Evolutionary conservation across 208 protist genomes (phyloP).

Genomic region (Trypanosoma caninum): DNA sequence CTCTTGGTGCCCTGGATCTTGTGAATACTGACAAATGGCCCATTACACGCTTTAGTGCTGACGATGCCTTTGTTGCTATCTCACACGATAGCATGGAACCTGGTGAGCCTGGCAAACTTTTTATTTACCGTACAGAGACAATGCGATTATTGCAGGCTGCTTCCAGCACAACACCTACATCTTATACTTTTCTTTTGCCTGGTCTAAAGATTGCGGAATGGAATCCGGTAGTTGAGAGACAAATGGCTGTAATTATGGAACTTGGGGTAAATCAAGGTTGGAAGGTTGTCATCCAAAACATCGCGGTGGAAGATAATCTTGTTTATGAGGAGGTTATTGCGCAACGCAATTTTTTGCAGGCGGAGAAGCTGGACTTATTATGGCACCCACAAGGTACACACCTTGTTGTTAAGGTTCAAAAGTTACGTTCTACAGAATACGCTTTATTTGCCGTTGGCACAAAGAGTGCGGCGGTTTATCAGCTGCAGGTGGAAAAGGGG

Average conservation of each 20-base stretch:
- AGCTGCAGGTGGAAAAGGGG: conserved; percentile 65
- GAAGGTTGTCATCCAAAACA: conserved; percentile 75
- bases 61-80: conserved; percentile 81
- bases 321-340: conserved; percentile 62
- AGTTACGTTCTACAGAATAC: conserved; percentile 68
- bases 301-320: conserved; percentile 63
- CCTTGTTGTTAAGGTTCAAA: conserved; percentile 73
- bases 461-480: conserved; percentile 55
- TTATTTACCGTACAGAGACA: conserved; percentile 76
- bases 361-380: conserved; percentile 75
- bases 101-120: conserved; percentile 51
- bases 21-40: conserved; percentile 77
- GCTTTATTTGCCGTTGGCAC: conserved; percentile 68
- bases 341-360: conserved; percentile 78
- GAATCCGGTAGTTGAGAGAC: conserved; percentile 71
- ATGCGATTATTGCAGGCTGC: conserved; percentile 65
- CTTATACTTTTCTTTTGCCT: conserved; percentile 61
- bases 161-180: conserved; percentile 24
- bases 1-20: conserved; percentile 77
- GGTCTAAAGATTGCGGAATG: conserved; percentile 85
- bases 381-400: conserved; percentile 87
- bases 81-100: conserved; percentile 61
- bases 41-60: conserved; percentile 82
- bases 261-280: conserved; percentile 62
- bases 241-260: conserved; percentile 72